These are phyloP conservation scores for Sporisorium graminicola DNA, from an alignment of 1,284 basidiomycete species.

Conservation along the genomic window DNA sequence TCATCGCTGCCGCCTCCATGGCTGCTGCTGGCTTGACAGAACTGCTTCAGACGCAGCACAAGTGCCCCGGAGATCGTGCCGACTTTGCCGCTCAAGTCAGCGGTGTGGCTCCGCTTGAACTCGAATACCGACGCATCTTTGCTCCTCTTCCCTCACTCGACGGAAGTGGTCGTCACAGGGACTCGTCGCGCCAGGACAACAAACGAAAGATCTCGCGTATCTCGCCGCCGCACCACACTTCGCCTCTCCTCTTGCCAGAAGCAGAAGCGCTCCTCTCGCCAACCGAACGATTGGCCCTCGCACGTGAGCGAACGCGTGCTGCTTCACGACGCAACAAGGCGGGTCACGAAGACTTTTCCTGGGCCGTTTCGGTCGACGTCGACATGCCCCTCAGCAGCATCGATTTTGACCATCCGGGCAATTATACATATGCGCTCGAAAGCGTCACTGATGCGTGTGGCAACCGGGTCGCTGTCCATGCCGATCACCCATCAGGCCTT, in stretches of 20 bases:
- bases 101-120: conserved; percentile 63
- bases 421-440: conserved; percentile 57
- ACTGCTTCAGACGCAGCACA: conserved; percentile 36
- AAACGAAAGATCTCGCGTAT: conserved; percentile 48
- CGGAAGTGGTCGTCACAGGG: conserved; percentile 5
- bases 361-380: conserved; percentile 52
- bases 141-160: conserved; percentile 24
- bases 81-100: conserved; percentile 54
- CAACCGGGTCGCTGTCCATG: conserved; percentile 41
- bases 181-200: conserved; percentile 25
- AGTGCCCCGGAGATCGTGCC: conserved; percentile 61
- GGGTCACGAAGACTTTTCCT: conserved; percentile 42
- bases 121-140: conserved; percentile 55
- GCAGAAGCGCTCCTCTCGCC: conserved; percentile 43
- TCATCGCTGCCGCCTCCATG: conserved; percentile 24
- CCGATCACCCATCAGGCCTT: conserved; percentile 12
- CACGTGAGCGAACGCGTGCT: conserved; percentile 37
- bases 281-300: conserved; percentile 36
- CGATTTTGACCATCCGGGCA: conserved; percentile 54
- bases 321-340: conserved; percentile 30
- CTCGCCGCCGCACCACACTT: conserved; percentile 49
- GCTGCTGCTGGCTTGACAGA: conserved; percentile 4
- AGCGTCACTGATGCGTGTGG: conserved; percentile 66
- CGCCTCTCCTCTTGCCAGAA: conserved; percentile 45
- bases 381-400: conserved; percentile 59